These are phyloP conservation scores for Spiromyces aspiralis DNA, from an alignment of 371 early-diverging fungal species.

Conservation along the genomic window DNA sequence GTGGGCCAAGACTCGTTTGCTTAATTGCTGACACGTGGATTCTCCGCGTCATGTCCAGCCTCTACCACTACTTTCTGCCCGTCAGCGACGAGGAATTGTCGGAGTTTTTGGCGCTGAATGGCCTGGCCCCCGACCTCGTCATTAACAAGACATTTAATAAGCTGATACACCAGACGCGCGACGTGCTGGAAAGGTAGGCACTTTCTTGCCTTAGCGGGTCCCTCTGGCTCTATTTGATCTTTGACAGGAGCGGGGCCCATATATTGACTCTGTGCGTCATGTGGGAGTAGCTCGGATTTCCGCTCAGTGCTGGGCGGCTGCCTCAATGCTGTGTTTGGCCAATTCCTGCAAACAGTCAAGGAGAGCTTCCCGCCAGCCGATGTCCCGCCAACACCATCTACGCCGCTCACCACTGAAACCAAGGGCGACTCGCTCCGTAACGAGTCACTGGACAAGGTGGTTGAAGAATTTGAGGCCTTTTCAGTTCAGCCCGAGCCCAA, in stretches of 20 bases:
- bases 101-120: constrained; percentile 1
- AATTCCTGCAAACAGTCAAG: constrained; percentile 25
- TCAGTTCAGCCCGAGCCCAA: constrained; percentile 25
- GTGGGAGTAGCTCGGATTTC: constrained; percentile 23
- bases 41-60: neutral
- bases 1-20: neutral
- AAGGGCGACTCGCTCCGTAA: constrained; percentile 16
- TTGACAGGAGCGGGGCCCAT: too few relatives aligned
- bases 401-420: constrained; percentile 16
- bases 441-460: constrained; percentile 12
- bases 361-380: constrained; percentile 23
- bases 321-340: constrained; percentile 31
- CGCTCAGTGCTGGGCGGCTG: constrained; percentile 25
- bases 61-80: neutral
- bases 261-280: too few relatives aligned
- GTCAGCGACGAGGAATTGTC: neutral
- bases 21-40: neutral
- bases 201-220: too few relatives aligned
- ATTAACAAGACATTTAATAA: constrained; percentile 1
- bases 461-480: constrained; percentile 34
- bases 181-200: constrained; percentile 21
- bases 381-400: constrained; percentile 5
- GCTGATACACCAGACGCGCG: constrained; percentile 24
- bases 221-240: too few relatives aligned
- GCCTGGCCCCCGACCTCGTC: neutral